These are phyloP conservation scores for Spinacia oleracea DNA, from an alignment of 179 eudicot species.

Conservation along the genomic window DNA sequence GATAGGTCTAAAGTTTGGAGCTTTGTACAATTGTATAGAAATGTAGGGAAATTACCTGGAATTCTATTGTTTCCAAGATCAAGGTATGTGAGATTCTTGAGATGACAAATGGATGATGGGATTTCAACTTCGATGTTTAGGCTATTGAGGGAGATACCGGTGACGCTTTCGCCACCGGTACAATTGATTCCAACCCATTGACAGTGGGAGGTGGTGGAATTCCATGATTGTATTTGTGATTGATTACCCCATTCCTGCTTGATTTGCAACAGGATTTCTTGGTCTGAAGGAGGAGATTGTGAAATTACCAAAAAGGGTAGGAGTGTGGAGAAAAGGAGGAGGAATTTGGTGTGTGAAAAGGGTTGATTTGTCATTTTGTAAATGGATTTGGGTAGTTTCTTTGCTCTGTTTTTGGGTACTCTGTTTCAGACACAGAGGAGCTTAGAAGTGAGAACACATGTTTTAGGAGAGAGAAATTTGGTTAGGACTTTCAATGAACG, in stretches of 20 bases:
- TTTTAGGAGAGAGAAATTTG: not conserved
- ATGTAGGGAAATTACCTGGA: conserved; percentile 48
- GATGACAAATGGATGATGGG: conserved; percentile 58
- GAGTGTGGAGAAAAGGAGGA: conserved; percentile 11
- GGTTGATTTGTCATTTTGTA: conserved; percentile 39
- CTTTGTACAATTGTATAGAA: conserved; percentile 49
- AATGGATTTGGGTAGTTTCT: not conserved
- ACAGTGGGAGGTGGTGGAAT: conserved; percentile 51
- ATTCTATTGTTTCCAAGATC: conserved; percentile 49
- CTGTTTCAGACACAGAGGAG: not conserved
- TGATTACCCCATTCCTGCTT: conserved; percentile 53
- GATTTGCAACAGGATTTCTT: conserved; percentile 44
- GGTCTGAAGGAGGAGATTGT: conserved; percentile 28
- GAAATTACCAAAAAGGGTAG: conserved; percentile 34
- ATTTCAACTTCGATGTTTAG: conserved; percentile 30
- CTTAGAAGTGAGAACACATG: not conserved
- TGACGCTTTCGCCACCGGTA: conserved; percentile 37
- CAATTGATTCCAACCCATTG: conserved; percentile 65
- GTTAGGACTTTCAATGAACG: too few species aligned
- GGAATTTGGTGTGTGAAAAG: not conserved
- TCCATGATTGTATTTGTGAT: conserved; percentile 46
- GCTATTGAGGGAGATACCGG: conserved; percentile 36
- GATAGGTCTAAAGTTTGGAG: conserved; percentile 49
- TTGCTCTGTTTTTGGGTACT: conserved; percentile 10
- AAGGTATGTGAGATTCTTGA: conserved; percentile 44